Percentiles rank a stretch among this genome's conserved stretches.
phyloP scores from a whole-genome alignment of 2,329 filamentous ascomycete genomes.

The Ophiosphaerella korrae region DNA sequence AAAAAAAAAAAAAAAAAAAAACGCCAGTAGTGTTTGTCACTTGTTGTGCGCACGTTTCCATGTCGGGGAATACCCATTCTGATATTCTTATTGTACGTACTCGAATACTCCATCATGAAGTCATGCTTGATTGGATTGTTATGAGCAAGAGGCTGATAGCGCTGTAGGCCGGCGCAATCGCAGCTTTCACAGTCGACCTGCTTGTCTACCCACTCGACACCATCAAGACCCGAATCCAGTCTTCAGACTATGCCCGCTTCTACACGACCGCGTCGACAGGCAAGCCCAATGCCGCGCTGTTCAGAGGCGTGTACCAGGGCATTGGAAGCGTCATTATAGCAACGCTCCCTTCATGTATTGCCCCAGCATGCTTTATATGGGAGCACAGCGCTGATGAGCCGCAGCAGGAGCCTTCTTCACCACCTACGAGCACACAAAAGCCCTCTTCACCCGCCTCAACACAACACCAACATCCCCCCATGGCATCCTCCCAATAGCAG shows the following conservation, averaged over 20 bases:
- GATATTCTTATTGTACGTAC: constrained; percentile 63
- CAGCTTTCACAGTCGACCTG: constrained; percentile 84
- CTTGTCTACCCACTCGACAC: constrained; percentile 89
- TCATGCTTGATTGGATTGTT: constrained; percentile 1
- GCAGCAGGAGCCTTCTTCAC: constrained; percentile 86
- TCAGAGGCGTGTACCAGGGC: constrained; percentile 83
- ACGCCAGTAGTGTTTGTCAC: no score
- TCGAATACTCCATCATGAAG: background rate
- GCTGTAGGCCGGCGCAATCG: constrained; percentile 77
- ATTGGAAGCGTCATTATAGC: constrained; percentile 83
- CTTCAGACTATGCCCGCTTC: constrained; percentile 71
- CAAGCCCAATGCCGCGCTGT: constrained; percentile 61
- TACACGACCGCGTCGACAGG: constrained; percentile 65
- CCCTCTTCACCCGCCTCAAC: constrained; percentile 59
- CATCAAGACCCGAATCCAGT: constrained; percentile 84
- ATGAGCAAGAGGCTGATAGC: background rate
- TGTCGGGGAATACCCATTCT: constrained; percentile 53
- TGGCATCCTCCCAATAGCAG: constrained; percentile 64
- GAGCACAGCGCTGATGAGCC: background rate
- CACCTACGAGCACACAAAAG: constrained; percentile 81
- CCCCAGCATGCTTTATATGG: background rate
- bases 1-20: no score
- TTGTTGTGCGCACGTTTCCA: constrained; percentile 2
- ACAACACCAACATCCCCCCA: constrained; percentile 40
- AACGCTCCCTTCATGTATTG: constrained; percentile 79